A percentile compares a stretch with the other conserved stretches of the same genome.
These are phyloP conservation scores for Clarkia xantiana DNA, from an alignment of 345 rosid species.

Conservation along the genomic window DNA sequence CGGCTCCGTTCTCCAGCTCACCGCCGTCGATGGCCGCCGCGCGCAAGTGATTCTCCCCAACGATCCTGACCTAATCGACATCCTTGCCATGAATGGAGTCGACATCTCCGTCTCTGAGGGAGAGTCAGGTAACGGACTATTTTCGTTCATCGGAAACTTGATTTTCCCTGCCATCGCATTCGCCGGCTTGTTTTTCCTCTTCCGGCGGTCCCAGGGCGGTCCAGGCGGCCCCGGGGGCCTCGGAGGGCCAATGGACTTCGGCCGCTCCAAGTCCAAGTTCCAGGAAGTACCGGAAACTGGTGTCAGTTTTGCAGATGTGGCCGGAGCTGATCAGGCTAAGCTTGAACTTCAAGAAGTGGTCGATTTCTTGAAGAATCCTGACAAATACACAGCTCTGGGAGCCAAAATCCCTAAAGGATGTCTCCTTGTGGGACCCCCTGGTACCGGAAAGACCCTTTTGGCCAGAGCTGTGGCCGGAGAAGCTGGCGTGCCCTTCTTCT, in stretches of 20 bases:
- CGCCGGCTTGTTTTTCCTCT: conserved; percentile 14
- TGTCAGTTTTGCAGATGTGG: conserved; percentile 24
- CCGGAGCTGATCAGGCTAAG: conserved; percentile 31
- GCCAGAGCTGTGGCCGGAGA: conserved; percentile 88
- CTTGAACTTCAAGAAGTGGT: conserved; percentile 21
- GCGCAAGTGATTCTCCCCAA: conserved; percentile 13
- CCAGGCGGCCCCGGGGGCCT: conserved; percentile 19
- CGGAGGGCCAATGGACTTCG: conserved; percentile 18
- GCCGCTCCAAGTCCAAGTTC: conserved; percentile 18
- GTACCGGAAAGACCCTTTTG: conserved; percentile 72
- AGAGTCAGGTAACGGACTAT: conserved; percentile 15
- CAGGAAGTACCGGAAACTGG: conserved; percentile 22
- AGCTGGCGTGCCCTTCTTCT: conserved; percentile 80
- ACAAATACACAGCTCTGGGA: conserved; percentile 24
- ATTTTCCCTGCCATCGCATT: conserved; percentile 13
- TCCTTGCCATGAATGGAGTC: conserved; percentile 17
- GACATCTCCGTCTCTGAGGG: conserved; percentile 20
- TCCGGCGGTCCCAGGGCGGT: conserved; percentile 19
- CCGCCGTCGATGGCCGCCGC: conserved; percentile 18
- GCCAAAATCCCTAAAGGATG: conserved; percentile 36
- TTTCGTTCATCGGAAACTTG: conserved; percentile 13
- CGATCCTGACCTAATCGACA: conserved; percentile 17
- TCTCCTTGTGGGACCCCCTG: conserved; percentile 34
- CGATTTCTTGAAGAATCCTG: conserved; percentile 29
- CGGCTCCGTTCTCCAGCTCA: conserved; percentile 17